A percentile compares a stretch with the other conserved stretches of the same genome.
These are phyloP conservation scores for Apiosordaria backusii DNA, from an alignment of 495 filamentous ascomycete genomes.

Conservation along the genomic window DNA sequence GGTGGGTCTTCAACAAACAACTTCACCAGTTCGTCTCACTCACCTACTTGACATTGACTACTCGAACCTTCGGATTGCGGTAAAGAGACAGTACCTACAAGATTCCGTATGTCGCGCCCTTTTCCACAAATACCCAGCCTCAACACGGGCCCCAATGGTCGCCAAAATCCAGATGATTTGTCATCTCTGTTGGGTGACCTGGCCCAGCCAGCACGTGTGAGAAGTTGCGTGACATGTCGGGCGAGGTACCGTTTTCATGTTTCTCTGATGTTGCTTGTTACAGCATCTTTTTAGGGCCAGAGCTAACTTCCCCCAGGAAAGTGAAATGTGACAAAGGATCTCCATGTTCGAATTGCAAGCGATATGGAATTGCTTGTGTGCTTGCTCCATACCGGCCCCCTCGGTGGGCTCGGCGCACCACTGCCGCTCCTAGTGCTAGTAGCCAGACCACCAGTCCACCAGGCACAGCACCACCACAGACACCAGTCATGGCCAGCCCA, in stretches of 20 bases:
- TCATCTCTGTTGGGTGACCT: neutral
- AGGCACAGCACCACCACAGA: conserved; percentile 7
- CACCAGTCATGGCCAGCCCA: conserved; percentile 17
- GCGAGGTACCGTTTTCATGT: conserved; percentile 27
- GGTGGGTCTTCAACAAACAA: neutral
- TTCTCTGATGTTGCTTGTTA: neutral
- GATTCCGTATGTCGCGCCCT: neutral
- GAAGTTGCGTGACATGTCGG: conserved; percentile 9
- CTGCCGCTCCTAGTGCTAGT: conserved; percentile 2
- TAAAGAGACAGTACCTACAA: too few relatives aligned
- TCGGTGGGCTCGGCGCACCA: conserved; percentile 51
- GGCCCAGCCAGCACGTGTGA: neutral
- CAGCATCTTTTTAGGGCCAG: neutral
- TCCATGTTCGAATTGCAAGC: conserved; percentile 58
- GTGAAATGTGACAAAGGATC: conserved; percentile 59
- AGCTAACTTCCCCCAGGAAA: conserved; percentile 44
- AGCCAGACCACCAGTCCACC: neutral
- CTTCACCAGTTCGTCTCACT: neutral
- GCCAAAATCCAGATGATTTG: neutral
- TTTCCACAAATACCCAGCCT: neutral
- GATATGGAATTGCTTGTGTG: conserved; percentile 54
- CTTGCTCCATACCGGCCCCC: conserved; percentile 45
- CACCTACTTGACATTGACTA: neutral
- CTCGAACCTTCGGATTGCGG: neutral
- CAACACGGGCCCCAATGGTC: neutral